Base-by-base conservation (phyloP, 1,139 yeast genomes). In the Geotrichum klebahnii region DNA sequence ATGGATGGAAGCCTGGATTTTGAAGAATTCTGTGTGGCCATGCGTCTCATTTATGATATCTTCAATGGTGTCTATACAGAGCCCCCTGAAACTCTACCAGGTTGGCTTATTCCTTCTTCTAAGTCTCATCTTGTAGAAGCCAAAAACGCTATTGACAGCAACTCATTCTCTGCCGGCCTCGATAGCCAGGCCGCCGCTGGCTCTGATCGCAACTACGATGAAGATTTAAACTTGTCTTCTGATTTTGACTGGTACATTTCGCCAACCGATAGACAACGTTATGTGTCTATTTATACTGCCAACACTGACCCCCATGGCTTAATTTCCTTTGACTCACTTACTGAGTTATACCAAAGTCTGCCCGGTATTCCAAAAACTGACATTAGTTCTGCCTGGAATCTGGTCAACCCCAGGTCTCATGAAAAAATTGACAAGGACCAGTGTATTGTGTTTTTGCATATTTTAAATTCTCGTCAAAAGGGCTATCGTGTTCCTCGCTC, bases 211-310 rank as follows among this genome's bases (percentile, higher is more conserved):
- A 78, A 76, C 58, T 81, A 78, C 53, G 79, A 79, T 57, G 77
- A 77, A 48, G 82, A 78, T 37, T 71, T 74, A 46, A 67, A 74
- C 5, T 73, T 84, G 50, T 74, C 82, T 33, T 77, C 81, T 45
- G 86, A 85, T 61, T 86, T 92, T 64, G 96, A 90, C 64, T 92
- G 98, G 98, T 92, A 92, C 69, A 89, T 92, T 57, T 82, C 96
- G 3, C 97, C 97, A 17, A 76, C 82, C 5, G 97, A 92, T 62
- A 80, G 82, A 61, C 63, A 80, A 2, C 78, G 84, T 9, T 94
- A 92, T 67, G 94, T 87, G 61, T 74, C 85, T 26, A 81, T 92
- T 42, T 86, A 89, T 65, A 75, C 81, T 46, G 76, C 86, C 34
- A 82, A 87, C 52, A 72, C 86, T 47, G 97, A 92, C 69, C 72